phyloP scores from a whole-genome alignment of 2,329 filamentous ascomycete genomes.

The Lecanicillium sp. region DNA sequence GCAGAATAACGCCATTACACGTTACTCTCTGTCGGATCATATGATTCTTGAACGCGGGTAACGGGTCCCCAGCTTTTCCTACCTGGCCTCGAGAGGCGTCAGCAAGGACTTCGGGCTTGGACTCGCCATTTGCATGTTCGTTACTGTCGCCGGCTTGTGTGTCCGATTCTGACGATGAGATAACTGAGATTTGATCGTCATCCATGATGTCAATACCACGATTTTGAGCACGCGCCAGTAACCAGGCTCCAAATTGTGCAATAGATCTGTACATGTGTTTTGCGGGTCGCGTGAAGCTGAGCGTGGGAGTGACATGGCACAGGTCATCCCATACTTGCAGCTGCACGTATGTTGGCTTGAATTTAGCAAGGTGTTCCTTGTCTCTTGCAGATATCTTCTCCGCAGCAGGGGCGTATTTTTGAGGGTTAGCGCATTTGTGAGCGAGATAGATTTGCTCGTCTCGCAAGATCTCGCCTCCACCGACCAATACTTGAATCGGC shows the following conservation, averaged over 20 bases:
- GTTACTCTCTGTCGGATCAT: slow-evolving; percentile 92
- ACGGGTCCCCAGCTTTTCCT: slow-evolving; percentile 78
- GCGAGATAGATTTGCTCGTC: slow-evolving; percentile 95
- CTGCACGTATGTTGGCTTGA: slow-evolving; percentile 82
- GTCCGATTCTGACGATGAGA: slow-evolving; percentile 53
- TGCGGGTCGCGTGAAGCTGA: slow-evolving; percentile 94
- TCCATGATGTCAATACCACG: slow-evolving; percentile 74
- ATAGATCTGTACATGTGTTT: slow-evolving; percentile 94
- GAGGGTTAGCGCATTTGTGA: slow-evolving; percentile 85
- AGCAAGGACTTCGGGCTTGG: slow-evolving; percentile 12
- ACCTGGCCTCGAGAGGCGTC: slow-evolving; percentile 37
- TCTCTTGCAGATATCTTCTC: slow-evolving; percentile 58
- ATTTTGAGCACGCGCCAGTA: slow-evolving; percentile 74
- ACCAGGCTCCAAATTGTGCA: slow-evolving; percentile 91
- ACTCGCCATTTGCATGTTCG: slow-evolving; percentile 19
- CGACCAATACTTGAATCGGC: slow-evolving; percentile 78
- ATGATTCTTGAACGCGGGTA: slow-evolving; percentile 72
- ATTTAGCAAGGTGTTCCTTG: slow-evolving; percentile 54
- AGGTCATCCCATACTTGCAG: slow-evolving; percentile 94
- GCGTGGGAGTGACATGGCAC: slow-evolving; percentile 84
- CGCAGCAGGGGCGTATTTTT: slow-evolving; percentile 65
- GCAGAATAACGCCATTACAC: slow-evolving; percentile 66
- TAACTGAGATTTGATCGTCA: slow-evolving; percentile 69
- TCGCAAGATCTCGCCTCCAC: slow-evolving; percentile 80
- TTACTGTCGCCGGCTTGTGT: slow-evolving; percentile 20